A percentile compares a stretch with the other conserved stretches of the same genome.
phyloP scores from a whole-genome alignment of 441 rosid genomes.

The Omphalea diandra region DNA sequence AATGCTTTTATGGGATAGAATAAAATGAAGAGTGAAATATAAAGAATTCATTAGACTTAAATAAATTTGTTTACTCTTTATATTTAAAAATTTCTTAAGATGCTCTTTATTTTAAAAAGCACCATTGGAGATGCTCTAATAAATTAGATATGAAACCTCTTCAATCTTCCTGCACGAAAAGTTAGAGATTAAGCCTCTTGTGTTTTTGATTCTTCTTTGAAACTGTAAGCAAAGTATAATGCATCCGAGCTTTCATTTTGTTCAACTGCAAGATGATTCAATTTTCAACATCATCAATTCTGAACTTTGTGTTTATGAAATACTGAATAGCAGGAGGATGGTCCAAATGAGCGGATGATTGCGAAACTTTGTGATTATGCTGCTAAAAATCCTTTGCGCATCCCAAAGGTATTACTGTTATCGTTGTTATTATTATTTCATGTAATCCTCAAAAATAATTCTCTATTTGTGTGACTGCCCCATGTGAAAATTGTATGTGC shows the following conservation, averaged over 20 bases:
- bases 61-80: too few species aligned
- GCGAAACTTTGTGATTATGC: constrained; percentile 96
- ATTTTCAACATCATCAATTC: background rate
- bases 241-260: constrained; percentile 3
- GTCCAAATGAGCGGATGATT: constrained; percentile 84
- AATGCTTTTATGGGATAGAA: too few species aligned
- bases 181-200: background rate
- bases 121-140: too few species aligned
- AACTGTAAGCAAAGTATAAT: constrained; percentile 1
- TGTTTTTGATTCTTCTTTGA: constrained; percentile 2
- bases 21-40: too few species aligned
- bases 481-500: background rate
- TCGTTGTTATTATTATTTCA: background rate
- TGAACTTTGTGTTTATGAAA: too few species aligned
- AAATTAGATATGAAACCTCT: too few species aligned
- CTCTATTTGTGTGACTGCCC: background rate
- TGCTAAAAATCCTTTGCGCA: constrained; percentile 79
- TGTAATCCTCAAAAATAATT: constrained; percentile 9
- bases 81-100: too few species aligned
- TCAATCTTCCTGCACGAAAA: background rate
- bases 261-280: background rate
- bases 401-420: constrained; percentile 91
- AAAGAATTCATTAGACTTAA: too few species aligned
- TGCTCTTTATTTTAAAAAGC: too few species aligned
- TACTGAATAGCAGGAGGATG: constrained; percentile 65